Percentiles rank a stretch among this genome's conserved stretches.
Evolutionary conservation across 768 basidiomycete species (phyloP).

Genomic region (Boletus barrowsii): DNA sequence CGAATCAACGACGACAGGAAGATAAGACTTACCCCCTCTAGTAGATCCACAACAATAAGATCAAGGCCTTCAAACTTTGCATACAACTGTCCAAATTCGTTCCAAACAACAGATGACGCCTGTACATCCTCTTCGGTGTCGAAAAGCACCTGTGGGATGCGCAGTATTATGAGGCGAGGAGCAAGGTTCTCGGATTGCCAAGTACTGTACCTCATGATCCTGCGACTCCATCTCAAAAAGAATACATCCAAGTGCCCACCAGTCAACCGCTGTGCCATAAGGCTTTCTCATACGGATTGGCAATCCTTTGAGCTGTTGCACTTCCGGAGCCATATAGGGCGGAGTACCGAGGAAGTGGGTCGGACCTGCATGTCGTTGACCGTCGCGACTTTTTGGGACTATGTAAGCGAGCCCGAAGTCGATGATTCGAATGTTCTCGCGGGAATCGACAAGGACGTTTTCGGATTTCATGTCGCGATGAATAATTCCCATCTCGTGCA

Average conservation of each 20-base stretch:
- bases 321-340: slow-evolving; percentile 41
- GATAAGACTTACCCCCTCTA: slow-evolving; percentile 29
- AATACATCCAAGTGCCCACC: slow-evolving; percentile 43
- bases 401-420: slow-evolving; percentile 41
- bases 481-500: slow-evolving; percentile 61
- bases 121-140: slow-evolving; percentile 19
- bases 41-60: slow-evolving; percentile 21
- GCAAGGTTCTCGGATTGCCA: not conserved
- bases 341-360: slow-evolving; percentile 33
- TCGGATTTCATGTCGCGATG: slow-evolving; percentile 70
- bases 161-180: not conserved
- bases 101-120: slow-evolving; percentile 18
- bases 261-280: slow-evolving; percentile 38
- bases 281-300: slow-evolving; percentile 1
- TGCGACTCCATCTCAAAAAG: slow-evolving; percentile 36
- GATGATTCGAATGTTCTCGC: slow-evolving; percentile 38
- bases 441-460: slow-evolving; percentile 57
- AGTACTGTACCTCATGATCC: slow-evolving; percentile 22
- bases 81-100: slow-evolving; percentile 19
- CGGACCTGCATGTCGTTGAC: slow-evolving; percentile 13
- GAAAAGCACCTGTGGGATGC: slow-evolving; percentile 32
- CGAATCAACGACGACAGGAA: not conserved
- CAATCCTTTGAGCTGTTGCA: slow-evolving; percentile 28
- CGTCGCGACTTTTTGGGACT: not conserved
- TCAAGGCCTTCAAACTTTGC: slow-evolving; percentile 22